phyloP scores from a whole-genome alignment of 306 rosid species.

The Cicer yamashitae region DNA sequence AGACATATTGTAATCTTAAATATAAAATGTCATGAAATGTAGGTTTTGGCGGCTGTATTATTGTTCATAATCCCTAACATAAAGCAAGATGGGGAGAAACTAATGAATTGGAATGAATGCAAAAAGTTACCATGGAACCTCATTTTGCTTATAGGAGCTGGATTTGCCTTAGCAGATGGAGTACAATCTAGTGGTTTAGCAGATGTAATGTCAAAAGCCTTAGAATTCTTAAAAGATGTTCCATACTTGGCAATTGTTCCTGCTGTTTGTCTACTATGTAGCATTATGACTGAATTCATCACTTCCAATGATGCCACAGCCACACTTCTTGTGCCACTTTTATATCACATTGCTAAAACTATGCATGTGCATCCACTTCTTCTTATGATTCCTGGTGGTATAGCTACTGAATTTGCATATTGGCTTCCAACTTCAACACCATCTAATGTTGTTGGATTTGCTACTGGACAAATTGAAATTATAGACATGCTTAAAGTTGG shows the following conservation, averaged over 20 bases:
- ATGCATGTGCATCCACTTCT: slow-evolving; percentile 81
- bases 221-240: slow-evolving; percentile 63
- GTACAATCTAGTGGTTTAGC: slow-evolving; percentile 80
- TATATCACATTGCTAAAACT: slow-evolving; percentile 64
- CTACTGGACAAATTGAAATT: slow-evolving; percentile 76
- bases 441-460: slow-evolving; percentile 78
- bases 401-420: slow-evolving; percentile 78
- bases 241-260: slow-evolving; percentile 80
- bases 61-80: slow-evolving; percentile 89
- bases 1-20: background rate
- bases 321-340: slow-evolving; percentile 72
- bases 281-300: slow-evolving; percentile 78
- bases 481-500: slow-evolving; percentile 81
- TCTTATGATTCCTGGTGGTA: slow-evolving; percentile 84
- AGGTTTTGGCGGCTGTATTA: slow-evolving; percentile 82
- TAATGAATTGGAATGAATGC: slow-evolving; percentile 95
- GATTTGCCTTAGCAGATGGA: slow-evolving; percentile 91
- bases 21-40: slow-evolving; percentile 4
- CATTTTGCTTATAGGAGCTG: slow-evolving; percentile 81
- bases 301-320: slow-evolving; percentile 89
- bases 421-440: slow-evolving; percentile 85
- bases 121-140: slow-evolving; percentile 88
- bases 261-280: slow-evolving; percentile 64
- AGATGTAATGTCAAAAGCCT: slow-evolving; percentile 58
- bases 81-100: slow-evolving; percentile 73